Evolutionary conservation across 2,329 filamentous ascomycete genomes (phyloP).

Genomic region (Pestalotiopsis sp.): DNA sequence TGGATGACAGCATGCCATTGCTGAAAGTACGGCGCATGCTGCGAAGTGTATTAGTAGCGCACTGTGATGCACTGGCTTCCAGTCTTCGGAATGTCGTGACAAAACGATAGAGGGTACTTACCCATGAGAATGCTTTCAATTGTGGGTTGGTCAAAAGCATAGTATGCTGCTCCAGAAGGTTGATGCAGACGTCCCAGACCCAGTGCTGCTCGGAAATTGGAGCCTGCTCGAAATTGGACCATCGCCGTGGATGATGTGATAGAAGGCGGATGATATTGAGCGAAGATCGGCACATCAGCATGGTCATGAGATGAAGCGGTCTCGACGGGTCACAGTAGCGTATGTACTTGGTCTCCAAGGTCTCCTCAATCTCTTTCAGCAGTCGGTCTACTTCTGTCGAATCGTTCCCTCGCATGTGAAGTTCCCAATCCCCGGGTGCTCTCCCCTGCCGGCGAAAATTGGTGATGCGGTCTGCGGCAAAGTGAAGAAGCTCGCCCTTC

Average conservation of each 20-base stretch:
- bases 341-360: slow-evolving; percentile 43
- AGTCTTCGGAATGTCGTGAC: not conserved
- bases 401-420: slow-evolving; percentile 4
- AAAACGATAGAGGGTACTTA: not conserved
- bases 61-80: not conserved
- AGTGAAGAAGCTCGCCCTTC: not conserved
- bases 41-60: not conserved
- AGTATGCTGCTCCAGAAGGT: slow-evolving; percentile 32
- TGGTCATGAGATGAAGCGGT: slow-evolving; percentile 24
- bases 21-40: slow-evolving; percentile 28
- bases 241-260: slow-evolving; percentile 30
- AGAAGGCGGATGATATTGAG: slow-evolving; percentile 26
- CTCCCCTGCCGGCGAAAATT: slow-evolving; percentile 35
- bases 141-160: slow-evolving; percentile 36
- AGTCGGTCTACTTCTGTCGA: slow-evolving; percentile 28
- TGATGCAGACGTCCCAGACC: slow-evolving; percentile 31
- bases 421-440: slow-evolving; percentile 3
- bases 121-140: slow-evolving; percentile 33
- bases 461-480: slow-evolving; percentile 35
- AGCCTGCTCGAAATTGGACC: slow-evolving; percentile 28
- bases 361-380: slow-evolving; percentile 41
- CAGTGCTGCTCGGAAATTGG: slow-evolving; percentile 29
- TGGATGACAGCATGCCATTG: slow-evolving; percentile 39
- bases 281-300: slow-evolving; percentile 17
- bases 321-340: slow-evolving; percentile 44